Conservation (phyloP, 2,329 filamentous ascomycete genomes). For the Colletotrichum chlorophyti region DNA sequence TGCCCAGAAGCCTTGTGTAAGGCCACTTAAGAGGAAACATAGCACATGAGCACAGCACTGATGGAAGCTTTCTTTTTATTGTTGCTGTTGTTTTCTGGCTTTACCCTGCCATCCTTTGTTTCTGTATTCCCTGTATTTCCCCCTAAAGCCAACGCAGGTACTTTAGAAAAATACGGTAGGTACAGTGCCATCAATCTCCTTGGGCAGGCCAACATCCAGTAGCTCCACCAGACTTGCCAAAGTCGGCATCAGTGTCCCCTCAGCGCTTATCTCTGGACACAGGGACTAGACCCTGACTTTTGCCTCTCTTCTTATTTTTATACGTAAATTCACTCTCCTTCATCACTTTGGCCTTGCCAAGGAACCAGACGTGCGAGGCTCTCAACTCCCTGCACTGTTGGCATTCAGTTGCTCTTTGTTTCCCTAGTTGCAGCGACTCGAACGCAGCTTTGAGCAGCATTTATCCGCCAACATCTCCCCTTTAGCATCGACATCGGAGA, state of each 20-base stretch:
- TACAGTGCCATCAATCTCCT: slow-evolving; percentile 6
- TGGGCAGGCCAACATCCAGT: background rate
- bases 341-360: background rate
- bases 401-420: background rate
- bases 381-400: background rate
- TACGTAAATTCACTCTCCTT: slow-evolving; percentile 3
- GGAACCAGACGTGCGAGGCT: background rate
- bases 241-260: slow-evolving; percentile 25
- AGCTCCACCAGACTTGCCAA: slow-evolving; percentile 21
- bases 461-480: slow-evolving; percentile 4
- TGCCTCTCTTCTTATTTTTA: slow-evolving; percentile 10
- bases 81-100: no score
- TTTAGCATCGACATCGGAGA: slow-evolving; percentile 9
- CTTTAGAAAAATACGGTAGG: no score
- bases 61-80: no score
- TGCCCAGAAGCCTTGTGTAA: slow-evolving; percentile 9
- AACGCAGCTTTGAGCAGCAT: slow-evolving; percentile 14
- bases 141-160: background rate
- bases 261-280: slow-evolving; percentile 27
- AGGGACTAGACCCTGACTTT: slow-evolving; percentile 25
- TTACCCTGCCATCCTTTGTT: no score
- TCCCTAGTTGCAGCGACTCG: slow-evolving; percentile 7
- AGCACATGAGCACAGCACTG: slow-evolving; percentile 25
- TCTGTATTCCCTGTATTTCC: background rate
- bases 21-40: slow-evolving; percentile 12